These are phyloP conservation scores for Selaginella tamariscina DNA, from an alignment of 75 land plant genomes.

Conservation along the genomic window DNA sequence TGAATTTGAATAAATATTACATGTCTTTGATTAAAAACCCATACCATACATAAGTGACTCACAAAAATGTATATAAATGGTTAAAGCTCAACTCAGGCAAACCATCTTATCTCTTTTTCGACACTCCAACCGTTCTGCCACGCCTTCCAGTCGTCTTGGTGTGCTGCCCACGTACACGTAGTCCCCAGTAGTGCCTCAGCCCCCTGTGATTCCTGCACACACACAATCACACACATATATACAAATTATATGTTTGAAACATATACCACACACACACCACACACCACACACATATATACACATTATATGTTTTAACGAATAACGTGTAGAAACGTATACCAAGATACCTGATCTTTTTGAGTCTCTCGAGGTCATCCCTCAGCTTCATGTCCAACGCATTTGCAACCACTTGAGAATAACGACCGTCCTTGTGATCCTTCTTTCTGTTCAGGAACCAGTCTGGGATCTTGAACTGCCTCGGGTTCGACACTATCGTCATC, in stretches of 20 bases:
- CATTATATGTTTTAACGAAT: too few species aligned
- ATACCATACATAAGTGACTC: too few species aligned
- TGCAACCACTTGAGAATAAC: slow-evolving; percentile 60
- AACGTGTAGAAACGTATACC: too few species aligned
- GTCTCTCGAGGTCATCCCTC: slow-evolving; percentile 66
- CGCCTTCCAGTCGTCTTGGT: slow-evolving; percentile 80
- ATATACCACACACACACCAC: not conserved
- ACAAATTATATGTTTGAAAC: not conserved
- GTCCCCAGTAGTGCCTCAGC: slow-evolving; percentile 83
- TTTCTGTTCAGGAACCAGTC: slow-evolving; percentile 80
- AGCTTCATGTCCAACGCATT: slow-evolving; percentile 77
- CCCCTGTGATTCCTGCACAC: slow-evolving; percentile 71
- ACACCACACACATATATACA: not conserved
- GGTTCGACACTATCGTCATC: slow-evolving; percentile 64
- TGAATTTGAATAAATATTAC: too few species aligned
- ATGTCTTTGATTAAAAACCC: too few species aligned
- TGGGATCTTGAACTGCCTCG: slow-evolving; percentile 69
- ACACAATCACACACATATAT: not conserved
- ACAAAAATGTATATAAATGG: too few species aligned
- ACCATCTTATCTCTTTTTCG: slow-evolving; percentile 48
- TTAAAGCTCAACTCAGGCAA: not conserved
- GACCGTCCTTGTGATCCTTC: slow-evolving; percentile 77
- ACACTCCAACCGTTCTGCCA: slow-evolving; percentile 91
- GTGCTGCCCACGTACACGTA: slow-evolving; percentile 78
- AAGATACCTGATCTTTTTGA: slow-evolving; percentile 71